Percentiles rank a stretch among this genome's conserved stretches.
Evolutionary conservation across 192 early-diverging fungal species (phyloP).

Genomic region (Dimargaris xerosporica): DNA sequence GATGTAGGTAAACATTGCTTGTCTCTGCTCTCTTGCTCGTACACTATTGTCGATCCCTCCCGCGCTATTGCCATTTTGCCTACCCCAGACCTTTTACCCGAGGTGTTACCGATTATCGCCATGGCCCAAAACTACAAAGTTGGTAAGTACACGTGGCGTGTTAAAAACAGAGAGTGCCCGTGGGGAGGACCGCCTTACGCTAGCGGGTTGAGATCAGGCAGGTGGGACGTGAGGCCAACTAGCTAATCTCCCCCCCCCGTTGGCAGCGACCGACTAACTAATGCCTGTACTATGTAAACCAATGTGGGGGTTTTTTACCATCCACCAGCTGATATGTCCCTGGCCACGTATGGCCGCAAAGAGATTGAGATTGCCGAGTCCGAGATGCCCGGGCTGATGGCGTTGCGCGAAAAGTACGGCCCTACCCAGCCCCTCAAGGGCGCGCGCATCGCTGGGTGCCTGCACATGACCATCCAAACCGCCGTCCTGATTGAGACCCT

Average conservation of each 20-base stretch:
- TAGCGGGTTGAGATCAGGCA: not conserved
- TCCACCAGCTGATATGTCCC: constrained; percentile 74
- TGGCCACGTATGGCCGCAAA: constrained; percentile 95
- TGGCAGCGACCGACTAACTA: not conserved
- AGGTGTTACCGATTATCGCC: not conserved
- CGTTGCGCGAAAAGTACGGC: constrained; percentile 84
- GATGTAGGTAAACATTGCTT: no score
- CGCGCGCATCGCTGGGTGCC: constrained; percentile 91
- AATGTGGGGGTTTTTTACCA: constrained; percentile 4
- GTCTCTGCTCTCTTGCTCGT: no score
- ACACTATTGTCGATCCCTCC: no score
- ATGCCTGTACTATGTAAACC: not conserved
- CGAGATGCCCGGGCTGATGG: constrained; percentile 99
- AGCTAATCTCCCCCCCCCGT: not conserved
- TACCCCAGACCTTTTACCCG: no score
- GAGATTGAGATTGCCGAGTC: constrained; percentile 89
- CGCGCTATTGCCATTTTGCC: no score
- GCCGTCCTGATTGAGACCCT: constrained; percentile 97
- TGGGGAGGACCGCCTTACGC: not conserved
- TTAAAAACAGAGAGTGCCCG: no score
- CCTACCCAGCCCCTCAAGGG: constrained; percentile 77
- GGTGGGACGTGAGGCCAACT: not conserved
- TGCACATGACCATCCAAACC: constrained; percentile 99
- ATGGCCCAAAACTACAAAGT: constrained; percentile 13
- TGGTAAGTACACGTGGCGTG: constrained; percentile 6